A percentile compares a stretch with the other conserved stretches of the same genome.
These are phyloP conservation scores for Nothophoma quercina DNA, from an alignment of 2,329 filamentous ascomycete species.

Conservation along the genomic window DNA sequence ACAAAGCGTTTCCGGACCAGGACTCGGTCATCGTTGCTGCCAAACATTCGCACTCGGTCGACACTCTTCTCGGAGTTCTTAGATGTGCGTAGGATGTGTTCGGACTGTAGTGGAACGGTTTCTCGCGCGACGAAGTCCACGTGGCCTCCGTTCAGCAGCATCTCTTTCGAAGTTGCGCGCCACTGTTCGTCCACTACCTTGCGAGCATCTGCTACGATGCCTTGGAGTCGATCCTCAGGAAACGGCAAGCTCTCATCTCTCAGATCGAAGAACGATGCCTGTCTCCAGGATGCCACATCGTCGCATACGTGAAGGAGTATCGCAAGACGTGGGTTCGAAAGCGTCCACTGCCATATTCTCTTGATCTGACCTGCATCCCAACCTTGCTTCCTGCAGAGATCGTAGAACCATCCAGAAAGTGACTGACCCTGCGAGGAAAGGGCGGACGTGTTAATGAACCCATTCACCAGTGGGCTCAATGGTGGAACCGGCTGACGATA, in stretches of 20 bases:
- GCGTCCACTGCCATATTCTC: conserved; percentile 51
- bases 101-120: conserved; percentile 47
- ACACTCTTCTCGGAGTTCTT: conserved; percentile 47
- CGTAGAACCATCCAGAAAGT: conserved; percentile 47
- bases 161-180: conserved; percentile 50
- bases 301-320: conserved; percentile 50
- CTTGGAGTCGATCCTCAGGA: conserved; percentile 46
- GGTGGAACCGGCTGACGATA: conserved; percentile 41
- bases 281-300: conserved; percentile 49
- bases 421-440: conserved; percentile 48
- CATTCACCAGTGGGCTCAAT: conserved; percentile 44
- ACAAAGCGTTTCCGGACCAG: conserved; percentile 49
- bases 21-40: conserved; percentile 43
- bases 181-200: conserved; percentile 51
- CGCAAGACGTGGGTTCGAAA: conserved; percentile 49
- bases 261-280: conserved; percentile 49
- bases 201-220: conserved; percentile 49
- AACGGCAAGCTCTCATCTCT: conserved; percentile 50
- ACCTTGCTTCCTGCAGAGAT: conserved; percentile 45
- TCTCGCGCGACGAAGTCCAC: conserved; percentile 48
- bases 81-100: conserved; percentile 40
- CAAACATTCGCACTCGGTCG: conserved; percentile 46
- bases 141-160: conserved; percentile 47
- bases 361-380: conserved; percentile 45
- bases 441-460: conserved; percentile 47